A percentile compares a stretch with the other conserved stretches of the same genome.
phyloP scores from a whole-genome alignment of 208 protist genomes.

The Tritrichomonas foetus region DNA sequence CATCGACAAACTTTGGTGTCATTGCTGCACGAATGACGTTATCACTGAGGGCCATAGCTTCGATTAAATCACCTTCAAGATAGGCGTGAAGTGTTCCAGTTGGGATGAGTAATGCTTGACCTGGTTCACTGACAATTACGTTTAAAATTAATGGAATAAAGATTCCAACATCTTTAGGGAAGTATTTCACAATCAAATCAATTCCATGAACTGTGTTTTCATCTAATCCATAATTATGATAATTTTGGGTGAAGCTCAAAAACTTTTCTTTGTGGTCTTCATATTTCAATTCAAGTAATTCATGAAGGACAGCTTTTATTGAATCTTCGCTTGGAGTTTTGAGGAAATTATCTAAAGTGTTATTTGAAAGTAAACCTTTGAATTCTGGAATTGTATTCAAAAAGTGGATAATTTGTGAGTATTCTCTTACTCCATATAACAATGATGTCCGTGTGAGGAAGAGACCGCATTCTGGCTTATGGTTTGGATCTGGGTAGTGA shows the following conservation, averaged over 20 bases:
- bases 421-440: slow-evolving; percentile 83
- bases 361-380: background rate
- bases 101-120: slow-evolving; percentile 83
- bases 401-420: slow-evolving; percentile 71
- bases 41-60: slow-evolving; percentile 73
- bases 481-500: slow-evolving; percentile 92
- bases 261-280: background rate
- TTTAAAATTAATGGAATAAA: slow-evolving; percentile 95
- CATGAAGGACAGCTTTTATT: slow-evolving; percentile 34
- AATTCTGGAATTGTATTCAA: slow-evolving; percentile 52
- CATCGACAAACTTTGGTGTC: slow-evolving; percentile 56
- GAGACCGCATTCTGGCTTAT: slow-evolving; percentile 88
- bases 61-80: slow-evolving; percentile 81
- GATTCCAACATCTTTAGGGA: slow-evolving; percentile 87
- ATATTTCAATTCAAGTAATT: slow-evolving; percentile 52
- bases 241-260: no score
- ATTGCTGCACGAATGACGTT: slow-evolving; percentile 59
- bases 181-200: slow-evolving; percentile 72
- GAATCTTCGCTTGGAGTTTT: background rate
- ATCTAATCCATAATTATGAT: slow-evolving; percentile 46
- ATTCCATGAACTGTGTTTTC: slow-evolving; percentile 56
- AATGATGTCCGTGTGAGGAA: slow-evolving; percentile 81
- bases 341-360: background rate
- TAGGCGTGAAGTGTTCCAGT: slow-evolving; percentile 95
- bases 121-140: slow-evolving; percentile 74